Percentiles rank a stretch among this genome's conserved stretches.
Evolutionary conservation across 1,139 yeast genomes (phyloP).

Genomic region (Protomyces gravidus): DNA sequence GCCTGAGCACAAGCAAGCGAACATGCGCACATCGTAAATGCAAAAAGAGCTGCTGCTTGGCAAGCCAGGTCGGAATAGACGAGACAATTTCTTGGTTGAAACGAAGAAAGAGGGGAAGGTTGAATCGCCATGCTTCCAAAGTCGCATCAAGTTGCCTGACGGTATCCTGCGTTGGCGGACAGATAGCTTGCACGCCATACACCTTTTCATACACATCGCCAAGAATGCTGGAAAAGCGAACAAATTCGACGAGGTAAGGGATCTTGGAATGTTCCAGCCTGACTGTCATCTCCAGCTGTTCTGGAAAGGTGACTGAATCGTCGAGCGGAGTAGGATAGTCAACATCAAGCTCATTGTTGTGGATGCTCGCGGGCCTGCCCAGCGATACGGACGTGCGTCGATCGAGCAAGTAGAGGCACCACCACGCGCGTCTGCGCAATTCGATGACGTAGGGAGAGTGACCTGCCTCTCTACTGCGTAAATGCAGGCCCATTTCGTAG

Average conservation of each 20-base stretch:
- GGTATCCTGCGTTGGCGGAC: conserved; percentile 19
- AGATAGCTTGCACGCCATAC: conserved; percentile 12
- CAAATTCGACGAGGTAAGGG: conserved; percentile 23
- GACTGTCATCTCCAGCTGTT: conserved; percentile 14
- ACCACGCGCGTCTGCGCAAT: conserved; percentile 13
- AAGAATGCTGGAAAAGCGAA: conserved; percentile 10
- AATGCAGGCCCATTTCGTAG: conserved; percentile 15
- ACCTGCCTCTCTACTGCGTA: conserved; percentile 7
- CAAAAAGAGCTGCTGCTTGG: conserved; percentile 21
- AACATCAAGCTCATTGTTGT: conserved; percentile 14
- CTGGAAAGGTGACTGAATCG: conserved; percentile 11
- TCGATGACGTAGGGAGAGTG: conserved; percentile 4
- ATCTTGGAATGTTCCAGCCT: conserved; percentile 24
- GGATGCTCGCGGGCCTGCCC: conserved; percentile 17
- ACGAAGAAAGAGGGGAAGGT: conserved; percentile 16
- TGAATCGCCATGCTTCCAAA: conserved; percentile 22
- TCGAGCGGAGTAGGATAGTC: conserved; percentile 17
- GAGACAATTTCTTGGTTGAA: conserved; percentile 6
- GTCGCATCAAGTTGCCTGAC: conserved; percentile 10
- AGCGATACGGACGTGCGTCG: conserved; percentile 19
- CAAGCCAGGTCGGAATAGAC: conserved; percentile 15
- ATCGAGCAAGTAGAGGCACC: conserved; percentile 25
- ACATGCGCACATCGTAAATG: conserved; percentile 20
- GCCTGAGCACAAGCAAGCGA: conserved; percentile 12
- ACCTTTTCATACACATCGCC: conserved; percentile 19